Evolutionary conservation across 2,329 filamentous ascomycete genomes (phyloP).

Genomic region (Apiospora sp.): DNA sequence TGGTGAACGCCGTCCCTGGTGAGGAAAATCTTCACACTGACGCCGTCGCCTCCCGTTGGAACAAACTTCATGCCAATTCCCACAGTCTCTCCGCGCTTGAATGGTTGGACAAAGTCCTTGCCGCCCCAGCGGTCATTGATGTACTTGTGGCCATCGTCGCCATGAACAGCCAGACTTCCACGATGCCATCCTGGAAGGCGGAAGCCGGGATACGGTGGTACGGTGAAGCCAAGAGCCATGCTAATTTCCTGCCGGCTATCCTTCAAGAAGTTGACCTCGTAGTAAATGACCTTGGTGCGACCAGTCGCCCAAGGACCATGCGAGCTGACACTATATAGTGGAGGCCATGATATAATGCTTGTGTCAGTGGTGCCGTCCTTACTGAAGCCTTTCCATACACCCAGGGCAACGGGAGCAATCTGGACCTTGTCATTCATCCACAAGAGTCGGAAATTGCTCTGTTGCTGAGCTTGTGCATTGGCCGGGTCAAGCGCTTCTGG

Average conservation of each 20-base stretch:
- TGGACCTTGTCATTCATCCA: slow-evolving; percentile 54
- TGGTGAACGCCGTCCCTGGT: slow-evolving; percentile 66
- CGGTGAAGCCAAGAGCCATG: slow-evolving; percentile 74
- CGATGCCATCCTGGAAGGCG: slow-evolving; percentile 84
- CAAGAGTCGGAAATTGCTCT: slow-evolving; percentile 62
- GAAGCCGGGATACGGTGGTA: slow-evolving; percentile 79
- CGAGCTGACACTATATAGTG: slow-evolving; percentile 69
- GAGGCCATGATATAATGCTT: slow-evolving; percentile 72
- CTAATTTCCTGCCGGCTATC: slow-evolving; percentile 53
- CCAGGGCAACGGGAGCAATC: slow-evolving; percentile 54
- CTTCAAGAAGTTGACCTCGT: slow-evolving; percentile 68
- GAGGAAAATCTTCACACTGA: slow-evolving; percentile 71
- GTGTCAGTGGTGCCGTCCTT: slow-evolving; percentile 61
- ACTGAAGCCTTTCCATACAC: slow-evolving; percentile 59
- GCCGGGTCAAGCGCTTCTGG: slow-evolving; percentile 56
- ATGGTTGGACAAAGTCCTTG: slow-evolving; percentile 70
- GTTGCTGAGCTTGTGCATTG: slow-evolving; percentile 55
- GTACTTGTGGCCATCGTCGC: slow-evolving; percentile 80
- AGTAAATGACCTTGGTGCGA: slow-evolving; percentile 68
- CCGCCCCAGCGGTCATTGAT: slow-evolving; percentile 80
- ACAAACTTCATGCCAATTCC: slow-evolving; percentile 75
- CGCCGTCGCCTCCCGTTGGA: slow-evolving; percentile 43
- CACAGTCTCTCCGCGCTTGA: slow-evolving; percentile 70
- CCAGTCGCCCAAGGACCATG: slow-evolving; percentile 61
- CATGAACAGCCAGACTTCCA: slow-evolving; percentile 77